Conservation (phyloP, 345 rosid species). For the Arabis hirsuta region DNA sequence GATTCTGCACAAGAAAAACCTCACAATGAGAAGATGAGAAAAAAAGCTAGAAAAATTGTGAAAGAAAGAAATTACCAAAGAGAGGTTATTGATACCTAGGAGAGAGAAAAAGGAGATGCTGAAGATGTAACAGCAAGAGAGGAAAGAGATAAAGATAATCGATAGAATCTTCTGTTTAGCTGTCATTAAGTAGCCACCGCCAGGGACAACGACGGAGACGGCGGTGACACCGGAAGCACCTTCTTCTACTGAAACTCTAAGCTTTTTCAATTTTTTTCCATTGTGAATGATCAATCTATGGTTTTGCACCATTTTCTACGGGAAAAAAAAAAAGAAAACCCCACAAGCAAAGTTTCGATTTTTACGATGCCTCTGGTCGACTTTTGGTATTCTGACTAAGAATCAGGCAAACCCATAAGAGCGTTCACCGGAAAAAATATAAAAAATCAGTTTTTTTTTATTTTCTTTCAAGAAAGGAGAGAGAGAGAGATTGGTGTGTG, state of each 20-base stretch:
- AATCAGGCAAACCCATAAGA: background rate
- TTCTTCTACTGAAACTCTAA: slow-evolving; percentile 16
- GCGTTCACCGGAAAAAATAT: background rate
- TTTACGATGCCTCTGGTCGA: slow-evolving; percentile 18
- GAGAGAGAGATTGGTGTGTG: background rate
- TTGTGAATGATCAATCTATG: slow-evolving; percentile 19
- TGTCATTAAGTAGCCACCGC: slow-evolving; percentile 11
- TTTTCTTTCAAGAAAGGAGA: background rate
- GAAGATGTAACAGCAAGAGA: slow-evolving; percentile 38
- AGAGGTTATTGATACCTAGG: slow-evolving; percentile 3
- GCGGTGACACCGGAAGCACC: background rate
- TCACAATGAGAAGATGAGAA: background rate
- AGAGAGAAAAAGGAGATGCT: slow-evolving; percentile 40
- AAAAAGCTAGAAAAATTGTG: background rate
- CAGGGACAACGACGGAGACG: background rate
- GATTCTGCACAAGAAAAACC: slow-evolving; percentile 17
- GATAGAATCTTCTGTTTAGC: slow-evolving; percentile 22
- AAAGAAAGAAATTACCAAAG: background rate
- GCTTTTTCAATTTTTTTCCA: slow-evolving; percentile 19
- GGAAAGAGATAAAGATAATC: slow-evolving; percentile 5
- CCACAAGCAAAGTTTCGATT: slow-evolving; percentile 26
- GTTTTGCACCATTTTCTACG: slow-evolving; percentile 33
- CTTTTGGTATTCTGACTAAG: background rate
- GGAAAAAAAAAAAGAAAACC: background rate
- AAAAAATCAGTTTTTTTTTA: background rate